phyloP scores from a whole-genome alignment of 352 stramenopile genomes.

The Pelagophyceae sp. region DNA sequence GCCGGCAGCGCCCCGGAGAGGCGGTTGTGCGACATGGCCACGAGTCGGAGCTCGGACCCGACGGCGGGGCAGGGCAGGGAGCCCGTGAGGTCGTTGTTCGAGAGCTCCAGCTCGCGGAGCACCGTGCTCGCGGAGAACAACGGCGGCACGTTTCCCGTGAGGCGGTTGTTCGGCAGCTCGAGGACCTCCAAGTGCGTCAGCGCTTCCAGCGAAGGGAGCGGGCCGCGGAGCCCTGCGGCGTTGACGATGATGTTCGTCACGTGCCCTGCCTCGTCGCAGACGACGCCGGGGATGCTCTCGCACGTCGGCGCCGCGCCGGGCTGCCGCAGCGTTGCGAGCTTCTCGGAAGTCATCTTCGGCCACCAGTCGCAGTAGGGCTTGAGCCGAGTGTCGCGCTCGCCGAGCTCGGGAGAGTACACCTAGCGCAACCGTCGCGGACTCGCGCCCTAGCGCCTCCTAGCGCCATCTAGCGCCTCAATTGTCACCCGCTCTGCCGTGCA shows the following conservation, averaged over 20 bases:
- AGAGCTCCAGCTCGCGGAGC: not conserved
- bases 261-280: not conserved
- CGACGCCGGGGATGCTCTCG: not conserved
- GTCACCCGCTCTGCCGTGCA: too few relatives aligned
- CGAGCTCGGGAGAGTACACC: not conserved
- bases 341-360: not conserved
- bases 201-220: not conserved
- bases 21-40: not conserved
- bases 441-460: too few relatives aligned
- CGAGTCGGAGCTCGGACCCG: not conserved
- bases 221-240: not conserved
- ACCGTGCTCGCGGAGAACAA: not conserved
- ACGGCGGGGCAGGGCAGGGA: not conserved
- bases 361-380: slow-evolving; percentile 17
- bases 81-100: not conserved
- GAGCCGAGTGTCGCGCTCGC: not conserved
- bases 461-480: too few relatives aligned
- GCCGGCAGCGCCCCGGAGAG: not conserved
- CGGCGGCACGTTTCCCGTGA: not conserved
- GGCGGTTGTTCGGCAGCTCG: not conserved
- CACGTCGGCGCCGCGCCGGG: not conserved
- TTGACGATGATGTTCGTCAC: not conserved
- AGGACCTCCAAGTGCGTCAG: not conserved
- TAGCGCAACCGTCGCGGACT: too few relatives aligned
- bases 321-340: too few relatives aligned